phyloP scores from a whole-genome alignment of 768 basidiomycete species.

The Russula sp. region DNA sequence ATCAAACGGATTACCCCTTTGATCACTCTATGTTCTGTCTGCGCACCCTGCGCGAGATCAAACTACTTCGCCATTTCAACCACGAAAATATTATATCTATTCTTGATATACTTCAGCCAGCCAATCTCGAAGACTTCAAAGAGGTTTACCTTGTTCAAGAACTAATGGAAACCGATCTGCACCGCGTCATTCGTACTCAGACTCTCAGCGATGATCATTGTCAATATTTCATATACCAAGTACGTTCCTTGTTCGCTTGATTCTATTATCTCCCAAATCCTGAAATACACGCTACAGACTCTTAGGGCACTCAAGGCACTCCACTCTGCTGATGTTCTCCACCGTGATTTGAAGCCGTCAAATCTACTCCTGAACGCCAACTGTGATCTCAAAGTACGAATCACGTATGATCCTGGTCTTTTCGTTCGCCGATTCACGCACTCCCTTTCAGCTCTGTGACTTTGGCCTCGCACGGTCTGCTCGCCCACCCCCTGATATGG shows the following conservation, averaged over 20 bases:
- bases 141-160: slow-evolving; percentile 81
- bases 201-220: slow-evolving; percentile 91
- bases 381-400: slow-evolving; percentile 85
- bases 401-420: background rate
- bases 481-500: slow-evolving; percentile 67
- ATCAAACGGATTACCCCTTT: slow-evolving; percentile 97
- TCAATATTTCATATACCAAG: slow-evolving; percentile 98
- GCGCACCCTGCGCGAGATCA: slow-evolving; percentile 89
- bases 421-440: slow-evolving; percentile 3
- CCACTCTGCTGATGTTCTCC: slow-evolving; percentile 92
- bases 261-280: slow-evolving; percentile 4
- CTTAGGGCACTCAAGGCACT: slow-evolving; percentile 91
- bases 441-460: slow-evolving; percentile 61
- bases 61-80: slow-evolving; percentile 83
- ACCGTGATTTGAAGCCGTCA: slow-evolving; percentile 94
- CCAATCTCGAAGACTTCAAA: slow-evolving; percentile 66
- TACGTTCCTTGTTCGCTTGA: slow-evolving; percentile 33
- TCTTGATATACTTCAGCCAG: slow-evolving; percentile 86
- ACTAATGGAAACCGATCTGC: slow-evolving; percentile 92
- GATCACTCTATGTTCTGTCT: slow-evolving; percentile 96
- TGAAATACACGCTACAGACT: slow-evolving; percentile 48
- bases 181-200: slow-evolving; percentile 95
- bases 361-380: slow-evolving; percentile 95
- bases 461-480: slow-evolving; percentile 85
- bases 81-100: slow-evolving; percentile 93